Percentiles rank a stretch among this genome's conserved stretches.
phyloP scores from a whole-genome alignment of 257 asterid species.

The Nyctanthes arbortristis region DNA sequence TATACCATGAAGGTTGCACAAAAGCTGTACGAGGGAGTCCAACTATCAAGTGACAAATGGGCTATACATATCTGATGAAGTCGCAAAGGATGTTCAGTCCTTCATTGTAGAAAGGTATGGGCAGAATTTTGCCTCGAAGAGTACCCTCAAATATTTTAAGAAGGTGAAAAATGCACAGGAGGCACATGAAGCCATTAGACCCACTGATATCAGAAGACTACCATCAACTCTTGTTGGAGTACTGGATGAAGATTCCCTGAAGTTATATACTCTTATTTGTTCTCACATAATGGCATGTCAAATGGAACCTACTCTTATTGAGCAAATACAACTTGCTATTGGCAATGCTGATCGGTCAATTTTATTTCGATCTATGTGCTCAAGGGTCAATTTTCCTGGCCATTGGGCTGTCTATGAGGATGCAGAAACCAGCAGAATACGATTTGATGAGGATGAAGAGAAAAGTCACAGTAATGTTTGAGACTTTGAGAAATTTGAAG shows the following conservation, averaged over 20 bases:
- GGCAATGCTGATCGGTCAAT: conserved; percentile 59
- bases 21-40: conserved; percentile 86
- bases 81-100: conserved; percentile 69
- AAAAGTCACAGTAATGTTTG: conserved; percentile 36
- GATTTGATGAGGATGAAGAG: conserved; percentile 42
- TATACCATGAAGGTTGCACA: conserved; percentile 89
- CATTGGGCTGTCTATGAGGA: conserved; percentile 69
- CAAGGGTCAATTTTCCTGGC: conserved; percentile 70
- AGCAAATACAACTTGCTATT: conserved; percentile 73
- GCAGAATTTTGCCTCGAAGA: conserved; percentile 52
- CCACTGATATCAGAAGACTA: conserved; percentile 74
- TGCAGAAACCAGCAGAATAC: conserved; percentile 40
- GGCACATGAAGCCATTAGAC: conserved; percentile 98
- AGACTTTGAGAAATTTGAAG: conserved; percentile 56
- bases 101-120: conserved; percentile 72
- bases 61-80: conserved; percentile 77
- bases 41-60: conserved; percentile 80
- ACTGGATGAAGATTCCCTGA: conserved; percentile 81
- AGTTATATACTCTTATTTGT: conserved; percentile 84
- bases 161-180: conserved; percentile 95
- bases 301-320: conserved; percentile 79
- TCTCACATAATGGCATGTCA: conserved; percentile 83
- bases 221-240: conserved; percentile 71
- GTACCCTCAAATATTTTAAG: conserved; percentile 68
- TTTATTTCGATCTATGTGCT: conserved; percentile 65